Evolutionary conservation across 768 basidiomycete species (phyloP).

Genomic region (Termitomyces eurrhizus): DNA sequence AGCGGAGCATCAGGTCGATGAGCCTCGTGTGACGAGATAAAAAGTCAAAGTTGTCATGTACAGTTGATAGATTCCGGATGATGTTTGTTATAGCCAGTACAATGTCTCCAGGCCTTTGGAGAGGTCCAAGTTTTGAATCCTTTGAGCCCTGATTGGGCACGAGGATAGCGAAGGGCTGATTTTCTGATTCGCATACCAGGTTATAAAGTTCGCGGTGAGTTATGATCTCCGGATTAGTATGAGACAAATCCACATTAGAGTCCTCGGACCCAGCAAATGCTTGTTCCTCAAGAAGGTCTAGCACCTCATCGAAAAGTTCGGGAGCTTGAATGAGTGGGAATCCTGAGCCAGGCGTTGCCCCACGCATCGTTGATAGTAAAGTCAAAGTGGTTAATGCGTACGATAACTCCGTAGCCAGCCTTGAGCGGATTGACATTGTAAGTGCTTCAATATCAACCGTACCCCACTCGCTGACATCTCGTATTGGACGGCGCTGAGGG

Average conservation of each 20-base stretch:
- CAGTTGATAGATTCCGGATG: slow-evolving; percentile 80
- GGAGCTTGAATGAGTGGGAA: slow-evolving; percentile 74
- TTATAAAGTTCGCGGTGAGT: slow-evolving; percentile 68
- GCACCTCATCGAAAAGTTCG: slow-evolving; percentile 75
- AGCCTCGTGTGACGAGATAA: slow-evolving; percentile 63
- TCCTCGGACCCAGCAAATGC: slow-evolving; percentile 58
- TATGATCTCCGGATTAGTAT: slow-evolving; percentile 35
- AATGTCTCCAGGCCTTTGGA: slow-evolving; percentile 64
- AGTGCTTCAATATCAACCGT: slow-evolving; percentile 88
- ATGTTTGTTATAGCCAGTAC: slow-evolving; percentile 73
- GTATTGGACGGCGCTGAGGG: slow-evolving; percentile 52
- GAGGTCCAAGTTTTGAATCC: slow-evolving; percentile 48
- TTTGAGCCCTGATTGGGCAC: slow-evolving; percentile 44
- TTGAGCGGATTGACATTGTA: slow-evolving; percentile 87
- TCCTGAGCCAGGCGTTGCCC: slow-evolving; percentile 56
- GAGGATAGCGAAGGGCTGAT: slow-evolving; percentile 57
- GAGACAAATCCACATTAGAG: slow-evolving; percentile 19
- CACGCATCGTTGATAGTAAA: slow-evolving; percentile 75
- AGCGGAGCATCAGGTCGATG: slow-evolving; percentile 61
- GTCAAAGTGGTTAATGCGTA: slow-evolving; percentile 88
- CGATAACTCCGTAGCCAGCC: slow-evolving; percentile 78
- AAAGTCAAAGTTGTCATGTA: slow-evolving; percentile 64
- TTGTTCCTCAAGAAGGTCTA: slow-evolving; percentile 83
- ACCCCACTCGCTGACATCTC: slow-evolving; percentile 84
- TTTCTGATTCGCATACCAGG: slow-evolving; percentile 52